These are phyloP conservation scores for Danielia reshetovae DNA, from an alignment of 805 yeast genomes.

Conservation along the genomic window DNA sequence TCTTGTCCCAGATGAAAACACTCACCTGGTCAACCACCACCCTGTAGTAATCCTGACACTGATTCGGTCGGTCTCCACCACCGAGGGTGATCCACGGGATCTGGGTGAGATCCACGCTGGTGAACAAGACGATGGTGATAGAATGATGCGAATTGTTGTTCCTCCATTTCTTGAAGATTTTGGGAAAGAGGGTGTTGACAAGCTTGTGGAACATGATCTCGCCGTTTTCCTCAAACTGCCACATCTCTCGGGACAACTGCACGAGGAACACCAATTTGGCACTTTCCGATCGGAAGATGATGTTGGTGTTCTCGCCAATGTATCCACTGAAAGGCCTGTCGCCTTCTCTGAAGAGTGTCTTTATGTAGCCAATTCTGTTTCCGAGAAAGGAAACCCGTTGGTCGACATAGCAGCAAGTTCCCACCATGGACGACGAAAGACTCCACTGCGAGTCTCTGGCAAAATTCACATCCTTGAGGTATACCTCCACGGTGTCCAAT, in stretches of 20 bases:
- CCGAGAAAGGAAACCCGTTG: slow-evolving; percentile 63
- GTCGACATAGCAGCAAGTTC: slow-evolving; percentile 61
- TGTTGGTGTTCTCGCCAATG: slow-evolving; percentile 67
- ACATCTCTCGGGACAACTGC: slow-evolving; percentile 93
- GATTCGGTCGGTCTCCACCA: slow-evolving; percentile 67
- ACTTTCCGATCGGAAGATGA: slow-evolving; percentile 88
- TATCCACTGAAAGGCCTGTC: slow-evolving; percentile 69
- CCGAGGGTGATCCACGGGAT: slow-evolving; percentile 54
- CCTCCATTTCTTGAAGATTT: slow-evolving; percentile 83
- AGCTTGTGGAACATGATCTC: slow-evolving; percentile 90
- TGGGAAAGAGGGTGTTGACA: slow-evolving; percentile 88
- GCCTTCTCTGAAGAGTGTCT: slow-evolving; percentile 64
- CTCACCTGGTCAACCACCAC: slow-evolving; percentile 95
- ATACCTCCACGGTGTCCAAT: slow-evolving; percentile 79
- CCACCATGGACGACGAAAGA: slow-evolving; percentile 57
- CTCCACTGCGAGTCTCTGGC: slow-evolving; percentile 95
- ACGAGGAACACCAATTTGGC: slow-evolving; percentile 79
- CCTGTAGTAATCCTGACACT: slow-evolving; percentile 75
- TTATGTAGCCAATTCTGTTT: slow-evolving; percentile 58
- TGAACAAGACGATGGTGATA: slow-evolving; percentile 83
- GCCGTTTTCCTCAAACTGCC: slow-evolving; percentile 96
- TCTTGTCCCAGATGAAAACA: slow-evolving; percentile 83
- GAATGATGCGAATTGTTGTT: slow-evolving; percentile 84
- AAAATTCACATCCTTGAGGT: slow-evolving; percentile 72
- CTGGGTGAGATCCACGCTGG: slow-evolving; percentile 63